Percentiles rank a stretch among this genome's conserved stretches.
phyloP scores from a whole-genome alignment of 345 rosid species.

The Eucalyptus cloeziana region DNA sequence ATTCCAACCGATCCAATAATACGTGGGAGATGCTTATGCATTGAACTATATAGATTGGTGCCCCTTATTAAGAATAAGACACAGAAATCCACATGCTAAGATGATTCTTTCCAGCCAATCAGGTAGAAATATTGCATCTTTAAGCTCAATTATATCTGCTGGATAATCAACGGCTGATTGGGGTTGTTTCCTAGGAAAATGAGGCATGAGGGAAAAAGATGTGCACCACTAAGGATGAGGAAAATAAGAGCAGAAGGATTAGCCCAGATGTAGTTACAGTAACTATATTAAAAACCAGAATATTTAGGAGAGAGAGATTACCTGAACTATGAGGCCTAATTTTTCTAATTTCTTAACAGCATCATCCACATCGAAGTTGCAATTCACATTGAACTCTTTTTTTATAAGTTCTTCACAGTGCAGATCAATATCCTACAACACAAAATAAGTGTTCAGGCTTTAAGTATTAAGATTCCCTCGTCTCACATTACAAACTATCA shows the following conservation, averaged over 20 bases:
- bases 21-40: neutral
- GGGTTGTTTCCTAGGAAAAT: neutral
- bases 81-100: neutral
- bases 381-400: conserved; percentile 37
- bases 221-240: neutral
- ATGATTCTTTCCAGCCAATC: neutral
- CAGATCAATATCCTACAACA: conserved; percentile 39
- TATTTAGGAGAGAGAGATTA: neutral
- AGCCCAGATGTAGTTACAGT: neutral
- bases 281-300: neutral
- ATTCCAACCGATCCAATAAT: neutral
- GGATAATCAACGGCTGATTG: neutral
- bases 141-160: neutral
- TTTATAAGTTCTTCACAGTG: conserved; percentile 47
- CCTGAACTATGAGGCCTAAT: conserved; percentile 47
- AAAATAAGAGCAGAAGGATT: neutral
- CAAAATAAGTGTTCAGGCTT: neutral
- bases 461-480: neutral
- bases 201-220: neutral
- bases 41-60: neutral
- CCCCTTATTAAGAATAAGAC: neutral
- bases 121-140: neutral
- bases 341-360: conserved; percentile 58
- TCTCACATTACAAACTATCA: neutral
- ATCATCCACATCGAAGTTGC: conserved; percentile 78